phyloP scores from a whole-genome alignment of 148 eudicot species.

The Persicaria maculosa region DNA sequence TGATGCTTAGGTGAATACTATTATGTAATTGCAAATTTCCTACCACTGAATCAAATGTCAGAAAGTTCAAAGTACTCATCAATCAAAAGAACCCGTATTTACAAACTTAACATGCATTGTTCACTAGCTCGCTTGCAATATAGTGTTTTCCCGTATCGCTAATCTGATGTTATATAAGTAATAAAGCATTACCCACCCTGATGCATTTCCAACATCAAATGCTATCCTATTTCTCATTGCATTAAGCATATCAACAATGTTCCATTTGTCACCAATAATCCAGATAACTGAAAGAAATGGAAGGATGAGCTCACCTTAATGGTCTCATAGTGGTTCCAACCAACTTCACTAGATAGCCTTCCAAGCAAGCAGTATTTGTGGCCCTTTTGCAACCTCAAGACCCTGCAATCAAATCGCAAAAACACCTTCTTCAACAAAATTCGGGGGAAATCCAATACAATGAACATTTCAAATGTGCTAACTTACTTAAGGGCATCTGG shows the following conservation, averaged over 20 bases:
- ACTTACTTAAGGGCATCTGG: conserved; percentile 84
- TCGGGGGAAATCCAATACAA: background rate
- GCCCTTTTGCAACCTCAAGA: conserved; percentile 58
- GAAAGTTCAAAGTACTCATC: no score
- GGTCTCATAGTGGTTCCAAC: conserved; percentile 77
- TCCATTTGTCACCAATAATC: background rate
- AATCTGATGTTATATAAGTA: no score
- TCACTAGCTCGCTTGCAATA: background rate
- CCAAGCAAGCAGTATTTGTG: conserved; percentile 73
- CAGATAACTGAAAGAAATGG: background rate
- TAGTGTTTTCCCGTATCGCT: no score
- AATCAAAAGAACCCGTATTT: no score
- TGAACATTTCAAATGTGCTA: background rate
- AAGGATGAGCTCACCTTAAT: conserved; percentile 40
- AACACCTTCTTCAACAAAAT: background rate
- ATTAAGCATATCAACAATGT: background rate
- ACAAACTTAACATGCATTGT: background rate
- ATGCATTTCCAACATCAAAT: background rate
- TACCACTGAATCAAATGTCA: no score
- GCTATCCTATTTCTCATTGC: background rate
- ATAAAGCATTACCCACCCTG: no score
- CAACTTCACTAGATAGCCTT: conserved; percentile 64
- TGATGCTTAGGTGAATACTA: no score
- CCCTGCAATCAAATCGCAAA: conserved; percentile 27
- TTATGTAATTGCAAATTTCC: no score